Evolutionary conservation across 768 basidiomycete species (phyloP).

Genomic region (Podaxis sp.): DNA sequence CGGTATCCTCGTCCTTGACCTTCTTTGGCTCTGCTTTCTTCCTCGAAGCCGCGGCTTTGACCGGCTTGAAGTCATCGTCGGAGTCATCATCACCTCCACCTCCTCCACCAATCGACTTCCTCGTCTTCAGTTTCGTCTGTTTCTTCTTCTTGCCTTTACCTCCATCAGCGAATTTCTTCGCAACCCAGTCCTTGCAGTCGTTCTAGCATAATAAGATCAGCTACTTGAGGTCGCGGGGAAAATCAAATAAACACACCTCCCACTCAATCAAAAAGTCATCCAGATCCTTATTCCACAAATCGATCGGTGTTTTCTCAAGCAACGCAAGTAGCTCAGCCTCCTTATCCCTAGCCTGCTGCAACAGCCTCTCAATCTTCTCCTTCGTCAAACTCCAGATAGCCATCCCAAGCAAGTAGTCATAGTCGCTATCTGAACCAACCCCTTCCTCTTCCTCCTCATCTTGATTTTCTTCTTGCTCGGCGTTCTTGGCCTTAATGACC

Average conservation of each 20-base stretch:
- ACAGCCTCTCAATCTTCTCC: conserved; percentile 91
- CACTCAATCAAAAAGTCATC: conserved; percentile 81
- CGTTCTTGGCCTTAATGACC: conserved; percentile 59
- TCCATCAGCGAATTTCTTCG: conserved; percentile 34
- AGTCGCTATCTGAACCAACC: conserved; percentile 54
- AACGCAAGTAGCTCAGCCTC: conserved; percentile 77
- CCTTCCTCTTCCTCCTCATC: conserved; percentile 50
- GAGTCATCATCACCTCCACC: conserved; percentile 28
- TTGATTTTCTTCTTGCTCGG: conserved; percentile 48
- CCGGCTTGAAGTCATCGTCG: conserved; percentile 48
- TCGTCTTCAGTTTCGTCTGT: conserved; percentile 43
- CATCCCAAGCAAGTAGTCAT: conserved; percentile 94
- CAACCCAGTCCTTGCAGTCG: conserved; percentile 47
- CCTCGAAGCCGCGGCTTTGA: conserved; percentile 36
- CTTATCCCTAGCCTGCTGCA: conserved; percentile 77
- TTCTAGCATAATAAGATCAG: conserved; percentile 27
- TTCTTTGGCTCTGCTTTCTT: conserved; percentile 36
- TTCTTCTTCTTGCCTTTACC: conserved; percentile 47
- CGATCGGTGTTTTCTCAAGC: conserved; percentile 73
- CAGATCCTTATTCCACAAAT: conserved; percentile 89
- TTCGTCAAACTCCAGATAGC: conserved; percentile 91
- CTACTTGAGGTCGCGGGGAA: neutral
- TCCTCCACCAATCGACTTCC: conserved; percentile 41
- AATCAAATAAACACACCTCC: conserved; percentile 55
- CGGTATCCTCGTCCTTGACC: conserved; percentile 19